These are phyloP conservation scores for Ophiostoma montium DNA, from an alignment of 2,329 filamentous ascomycete species.

Conservation along the genomic window DNA sequence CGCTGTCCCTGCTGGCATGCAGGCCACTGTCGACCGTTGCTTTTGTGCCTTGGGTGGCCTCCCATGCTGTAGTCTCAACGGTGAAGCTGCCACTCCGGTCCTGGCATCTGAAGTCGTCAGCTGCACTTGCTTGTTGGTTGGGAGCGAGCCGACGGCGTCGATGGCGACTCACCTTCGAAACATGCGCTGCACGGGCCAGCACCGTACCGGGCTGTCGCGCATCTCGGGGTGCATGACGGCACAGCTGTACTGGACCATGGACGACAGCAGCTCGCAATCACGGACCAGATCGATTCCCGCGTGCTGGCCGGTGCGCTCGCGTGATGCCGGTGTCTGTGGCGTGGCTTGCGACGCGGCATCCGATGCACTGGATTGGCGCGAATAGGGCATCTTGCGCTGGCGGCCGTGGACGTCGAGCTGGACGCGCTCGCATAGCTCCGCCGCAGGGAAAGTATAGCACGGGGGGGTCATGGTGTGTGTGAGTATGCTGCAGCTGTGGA, in stretches of 20 bases:
- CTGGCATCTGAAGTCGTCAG: constrained; percentile 31
- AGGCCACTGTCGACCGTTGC: no score
- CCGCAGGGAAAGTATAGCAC: constrained; percentile 38
- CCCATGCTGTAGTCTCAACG: constrained; percentile 52
- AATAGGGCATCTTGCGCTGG: constrained; percentile 33
- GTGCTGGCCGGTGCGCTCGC: not conserved
- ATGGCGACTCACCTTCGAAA: constrained; percentile 39
- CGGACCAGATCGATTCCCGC: constrained; percentile 32
- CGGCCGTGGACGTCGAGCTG: constrained; percentile 35
- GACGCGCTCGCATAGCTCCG: constrained; percentile 33
- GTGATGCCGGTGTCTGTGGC: not conserved
- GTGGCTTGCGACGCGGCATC: not conserved
- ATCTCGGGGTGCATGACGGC: constrained; percentile 33
- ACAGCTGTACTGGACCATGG: constrained; percentile 47
- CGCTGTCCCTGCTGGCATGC: not conserved
- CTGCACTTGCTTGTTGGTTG: not conserved
- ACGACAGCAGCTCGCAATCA: constrained; percentile 38
- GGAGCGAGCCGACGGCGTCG: not conserved
- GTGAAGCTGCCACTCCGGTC: constrained; percentile 43
- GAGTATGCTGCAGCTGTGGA: not conserved
- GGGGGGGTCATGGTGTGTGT: constrained; percentile 46
- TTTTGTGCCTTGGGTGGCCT: constrained; percentile 21
- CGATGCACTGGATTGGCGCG: not conserved
- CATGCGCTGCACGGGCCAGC: constrained; percentile 42
- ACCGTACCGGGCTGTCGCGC: constrained; percentile 34